phyloP scores from a whole-genome alignment of 1,284 basidiomycete species.

The Mycosarcoma mackinlayi region DNA sequence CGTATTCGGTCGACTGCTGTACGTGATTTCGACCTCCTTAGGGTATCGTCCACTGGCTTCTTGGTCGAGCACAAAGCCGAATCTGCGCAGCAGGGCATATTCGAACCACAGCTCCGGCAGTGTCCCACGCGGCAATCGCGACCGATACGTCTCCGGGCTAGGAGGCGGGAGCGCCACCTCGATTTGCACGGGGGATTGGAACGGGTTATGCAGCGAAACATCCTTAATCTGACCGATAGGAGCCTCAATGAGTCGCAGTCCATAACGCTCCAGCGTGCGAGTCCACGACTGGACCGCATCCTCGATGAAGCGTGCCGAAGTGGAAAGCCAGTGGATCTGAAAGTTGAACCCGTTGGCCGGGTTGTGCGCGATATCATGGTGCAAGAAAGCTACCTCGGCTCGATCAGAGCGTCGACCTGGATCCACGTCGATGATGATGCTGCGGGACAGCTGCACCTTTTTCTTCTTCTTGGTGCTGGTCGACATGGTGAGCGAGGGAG shows the following conservation, averaged over 20 bases:
- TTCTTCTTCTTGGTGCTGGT: constrained; percentile 29
- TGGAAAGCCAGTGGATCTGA: constrained; percentile 96
- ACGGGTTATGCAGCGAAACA: constrained; percentile 63
- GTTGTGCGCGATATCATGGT: constrained; percentile 67
- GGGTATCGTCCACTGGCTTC: constrained; percentile 60
- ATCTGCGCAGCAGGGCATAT: constrained; percentile 59
- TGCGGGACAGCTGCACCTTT: constrained; percentile 59
- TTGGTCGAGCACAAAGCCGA: constrained; percentile 67
- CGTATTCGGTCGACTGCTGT: constrained; percentile 61
- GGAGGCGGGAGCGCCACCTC: constrained; percentile 62
- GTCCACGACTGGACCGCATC: constrained; percentile 87
- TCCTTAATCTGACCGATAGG: constrained; percentile 68
- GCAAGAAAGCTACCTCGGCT: constrained; percentile 65
- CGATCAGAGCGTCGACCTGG: constrained; percentile 59
- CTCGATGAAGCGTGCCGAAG: constrained; percentile 94
- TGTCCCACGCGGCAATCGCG: constrained; percentile 44
- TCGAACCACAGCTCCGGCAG: constrained; percentile 62
- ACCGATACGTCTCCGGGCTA: constrained; percentile 39
- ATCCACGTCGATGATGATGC: constrained; percentile 64
- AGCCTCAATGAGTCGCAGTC: constrained; percentile 87
- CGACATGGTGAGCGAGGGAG: constrained; percentile 31
- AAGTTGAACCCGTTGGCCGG: constrained; percentile 68
- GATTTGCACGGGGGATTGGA: constrained; percentile 65
- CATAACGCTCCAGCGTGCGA: constrained; percentile 86
- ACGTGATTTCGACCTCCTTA: constrained; percentile 55